Evolutionary conservation across 108 stramenopile genomes (phyloP).

Genomic region (Cyclotella kingstonii): DNA sequence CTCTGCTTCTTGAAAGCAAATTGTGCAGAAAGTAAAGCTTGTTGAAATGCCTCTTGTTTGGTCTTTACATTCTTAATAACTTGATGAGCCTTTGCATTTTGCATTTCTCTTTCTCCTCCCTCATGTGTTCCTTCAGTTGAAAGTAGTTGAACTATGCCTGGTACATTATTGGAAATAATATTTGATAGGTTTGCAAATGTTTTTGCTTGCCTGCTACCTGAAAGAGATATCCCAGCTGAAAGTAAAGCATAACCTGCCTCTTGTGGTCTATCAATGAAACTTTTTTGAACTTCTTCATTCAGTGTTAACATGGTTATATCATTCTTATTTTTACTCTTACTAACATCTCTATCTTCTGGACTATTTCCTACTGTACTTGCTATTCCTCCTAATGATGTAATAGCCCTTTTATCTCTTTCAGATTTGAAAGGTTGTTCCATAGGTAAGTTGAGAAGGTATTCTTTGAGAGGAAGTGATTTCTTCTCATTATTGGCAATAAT

Average conservation of each 20-base stretch:
- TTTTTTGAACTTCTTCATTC: too few relatives aligned
- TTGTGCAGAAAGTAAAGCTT: constrained; percentile 24
- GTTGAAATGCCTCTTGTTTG: constrained; percentile 35
- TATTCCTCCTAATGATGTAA: constrained; percentile 21
- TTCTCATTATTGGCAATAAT: constrained; percentile 2
- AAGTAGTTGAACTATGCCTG: neutral
- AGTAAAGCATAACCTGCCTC: too few relatives aligned
- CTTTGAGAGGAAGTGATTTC: constrained; percentile 12
- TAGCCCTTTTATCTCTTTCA: constrained; percentile 5
- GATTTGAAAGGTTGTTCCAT: constrained; percentile 20
- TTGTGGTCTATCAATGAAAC: too few relatives aligned
- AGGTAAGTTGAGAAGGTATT: constrained; percentile 10
- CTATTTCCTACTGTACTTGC: constrained; percentile 2
- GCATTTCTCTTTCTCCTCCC: neutral
- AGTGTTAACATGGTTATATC: too few relatives aligned
- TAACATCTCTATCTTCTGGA: neutral
- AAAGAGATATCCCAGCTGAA: neutral
- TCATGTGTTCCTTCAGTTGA: neutral
- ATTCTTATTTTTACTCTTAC: too few relatives aligned
- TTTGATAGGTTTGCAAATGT: constrained; percentile 1
- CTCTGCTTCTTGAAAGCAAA: constrained; percentile 15
- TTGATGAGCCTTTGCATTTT: neutral
- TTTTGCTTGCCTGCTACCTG: neutral
- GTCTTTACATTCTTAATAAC: constrained; percentile 4
- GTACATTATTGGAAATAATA: constrained; percentile 4